Base-by-base conservation (phyloP, 163 green algal genomes). In the Volvox carteri region DNA sequence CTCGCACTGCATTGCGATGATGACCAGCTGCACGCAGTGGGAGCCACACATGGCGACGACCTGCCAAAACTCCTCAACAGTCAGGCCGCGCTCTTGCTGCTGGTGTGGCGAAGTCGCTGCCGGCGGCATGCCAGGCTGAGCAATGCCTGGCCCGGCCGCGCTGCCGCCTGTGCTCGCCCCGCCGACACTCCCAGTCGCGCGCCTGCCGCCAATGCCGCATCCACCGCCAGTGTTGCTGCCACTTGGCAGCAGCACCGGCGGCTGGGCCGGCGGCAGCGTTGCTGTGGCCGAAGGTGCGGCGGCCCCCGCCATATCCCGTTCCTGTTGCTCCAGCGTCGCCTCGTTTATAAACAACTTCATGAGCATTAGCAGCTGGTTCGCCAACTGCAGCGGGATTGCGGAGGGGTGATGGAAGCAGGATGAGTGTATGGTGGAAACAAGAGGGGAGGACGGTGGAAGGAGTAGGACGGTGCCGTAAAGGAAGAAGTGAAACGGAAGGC, bases 1-100 rank as follows among this genome's bases (percentile, higher is more conserved):
- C 70, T 54, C 70, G 16, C 4, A 23, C 70, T 44, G 30, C 30
- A 46, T 75, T 30, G 33, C 30, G 65, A 75, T 44, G 12, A 75
- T 75, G 37, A 54, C 65, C 4, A 81, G 9, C 28, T 67, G n/a
- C 35, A 67, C 25, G 44, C 44, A 65, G 44, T 81, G 74, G 12
- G 25, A 56, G 1, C 25, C 74, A 14, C 74, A 81, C 8, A 4
- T 33, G 44, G 44, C 50, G 48, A 84, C 16, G 12, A 84, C 48
- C n/a, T 72, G 7, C 75, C 74, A 81, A 12, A 81, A 65, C 46
- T 81, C 74, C 25, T 81, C 74, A 23, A 81, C 42, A 6, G 44
- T 81, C 44, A 81, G 25, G 25, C 74, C 44, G 14, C 44, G 74
- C 9, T 4, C 33, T 19, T 42, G 65, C 19, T 75, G 65, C 30